phyloP scores from a whole-genome alignment of 2,329 filamentous ascomycete species.

The Zymoseptoria tritici region DNA sequence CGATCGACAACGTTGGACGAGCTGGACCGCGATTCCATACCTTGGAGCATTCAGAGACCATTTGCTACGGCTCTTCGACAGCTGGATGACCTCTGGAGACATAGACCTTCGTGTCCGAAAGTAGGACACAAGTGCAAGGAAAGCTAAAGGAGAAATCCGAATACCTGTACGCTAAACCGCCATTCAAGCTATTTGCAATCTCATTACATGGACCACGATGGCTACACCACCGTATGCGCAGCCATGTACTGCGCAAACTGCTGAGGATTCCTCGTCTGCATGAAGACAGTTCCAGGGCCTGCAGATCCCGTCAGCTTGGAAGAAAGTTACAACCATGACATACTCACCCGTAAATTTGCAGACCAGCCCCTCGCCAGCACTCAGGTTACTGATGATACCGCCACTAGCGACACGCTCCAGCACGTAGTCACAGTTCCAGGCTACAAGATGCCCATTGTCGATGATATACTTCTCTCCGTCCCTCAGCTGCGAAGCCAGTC shows the following conservation, averaged over 20 bases:
- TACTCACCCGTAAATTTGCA: constrained; percentile 72
- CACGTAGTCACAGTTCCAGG: constrained; percentile 93
- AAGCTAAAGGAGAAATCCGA: background rate
- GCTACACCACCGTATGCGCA: constrained; percentile 22
- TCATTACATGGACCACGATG: background rate
- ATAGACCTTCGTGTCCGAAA: background rate
- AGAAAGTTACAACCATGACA: background rate
- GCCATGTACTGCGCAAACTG: constrained; percentile 51
- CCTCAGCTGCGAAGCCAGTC: constrained; percentile 31
- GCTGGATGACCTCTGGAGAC: background rate
- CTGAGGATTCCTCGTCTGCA: constrained; percentile 83
- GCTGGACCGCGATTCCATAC: background rate
- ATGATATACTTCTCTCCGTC: constrained; percentile 67
- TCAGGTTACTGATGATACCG: constrained; percentile 81
- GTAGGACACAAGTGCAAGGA: background rate
- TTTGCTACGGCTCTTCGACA: background rate
- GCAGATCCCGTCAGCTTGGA: constrained; percentile 7
- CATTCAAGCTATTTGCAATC: background rate
- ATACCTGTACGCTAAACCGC: background rate
- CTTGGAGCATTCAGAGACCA: background rate
- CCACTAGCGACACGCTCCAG: constrained; percentile 86
- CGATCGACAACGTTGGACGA: background rate
- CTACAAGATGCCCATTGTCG: constrained; percentile 65
- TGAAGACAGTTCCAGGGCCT: constrained; percentile 77
- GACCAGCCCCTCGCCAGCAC: constrained; percentile 77